Base-by-base conservation (phyloP, 768 basidiomycete genomes). In the Boletus subparvulus region DNA sequence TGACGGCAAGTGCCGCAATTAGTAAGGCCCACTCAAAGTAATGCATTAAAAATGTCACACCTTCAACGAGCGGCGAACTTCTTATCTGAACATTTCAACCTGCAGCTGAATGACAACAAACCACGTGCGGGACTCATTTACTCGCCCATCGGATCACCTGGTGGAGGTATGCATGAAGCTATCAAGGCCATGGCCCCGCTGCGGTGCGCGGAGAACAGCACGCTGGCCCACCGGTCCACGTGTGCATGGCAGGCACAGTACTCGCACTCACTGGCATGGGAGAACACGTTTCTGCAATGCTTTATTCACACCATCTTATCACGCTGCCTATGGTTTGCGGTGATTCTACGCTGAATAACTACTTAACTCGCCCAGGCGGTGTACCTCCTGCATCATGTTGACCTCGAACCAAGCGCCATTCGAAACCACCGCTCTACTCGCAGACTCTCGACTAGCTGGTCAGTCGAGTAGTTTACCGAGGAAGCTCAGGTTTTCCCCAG, bases 401-500 rank as follows among this genome's bases (percentile, higher is more conserved):
- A 35, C 53, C 48, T 24, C 54, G 14, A 33, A 32, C 50, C 52
- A 36, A 37, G 16, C 42, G 2, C 13, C 46, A 50, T 59, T 55
- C 6, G 66, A 60, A 51, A 52, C 54, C 8, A 45, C 58, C 19
- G 26, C 17, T 19, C 40, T 68, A 7, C 61, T 67, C 28, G 43
- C 6, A 26, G 56, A 48, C 39, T 24, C 49, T 44, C 48, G 13
- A 21, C 17, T 37, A 28, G 35, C 51, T 44, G 17, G 41, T 12
- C 52, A 35, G 41, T 42, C 58, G 32, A 43, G 19, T 14, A 45
- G 13, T 36, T 19, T 13, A 32, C 8, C 14, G 12, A 43, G 35
- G 16, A n/a, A 52, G 4, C 33, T 21, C 13, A 21, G 7, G 7
- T 49, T 62, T 44, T 58, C 67, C 6, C 60, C 63, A 10, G 53